Base-by-base conservation (phyloP, 73 alveolate genomes). In the Paramecium bursaria region DNA sequence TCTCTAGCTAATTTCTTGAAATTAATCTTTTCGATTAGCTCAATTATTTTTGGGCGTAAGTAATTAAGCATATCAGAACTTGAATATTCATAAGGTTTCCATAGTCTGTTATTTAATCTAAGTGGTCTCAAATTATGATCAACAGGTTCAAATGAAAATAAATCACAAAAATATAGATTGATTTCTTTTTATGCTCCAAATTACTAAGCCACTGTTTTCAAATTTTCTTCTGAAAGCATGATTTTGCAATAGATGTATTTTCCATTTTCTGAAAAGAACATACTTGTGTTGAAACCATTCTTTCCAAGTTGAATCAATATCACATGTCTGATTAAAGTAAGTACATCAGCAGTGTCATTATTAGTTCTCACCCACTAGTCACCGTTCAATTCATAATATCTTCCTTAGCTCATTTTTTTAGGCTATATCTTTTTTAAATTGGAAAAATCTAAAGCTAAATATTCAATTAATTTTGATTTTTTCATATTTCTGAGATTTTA, bases 1-100 rank as follows among this genome's bases (percentile, higher is more conserved):
- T 57, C 76, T 27, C 50, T 57, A 23, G 76, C 76, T 57, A 57
- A 4, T 23, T 57, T 57, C 3, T 57, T 57, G 17, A 57, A 57
- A 30, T 57, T 57, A 9, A 57, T 57, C 1, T 30, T 27, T 26
- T 57, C 9, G 7, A 57, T 57, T n/a, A 30, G 33, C 22, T 57
- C 76, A 26, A 57, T 57, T 23, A 57, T 27, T 9, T 30, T 30
- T 10, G 76, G 76, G 27, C 76, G 27, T 27, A 57, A 30, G 33
- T 57, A 57, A 30, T 27, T 57, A 2, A 57, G 33, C 13, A 30
- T 30, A 11, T 48, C 48, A 1, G 76, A 57, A n/a, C 21, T 30
- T 10, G 27, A 11, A 30, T 57, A 29, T 57, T 57, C 76, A 23
- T 57, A 27, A 57, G 47, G 47, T 29, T 23, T 57, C 76, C 76